A percentile compares a stretch with the other conserved stretches of the same genome.
phyloP scores from a whole-genome alignment of 352 stramenopile species.

The Nothophytophthora sp. region DNA sequence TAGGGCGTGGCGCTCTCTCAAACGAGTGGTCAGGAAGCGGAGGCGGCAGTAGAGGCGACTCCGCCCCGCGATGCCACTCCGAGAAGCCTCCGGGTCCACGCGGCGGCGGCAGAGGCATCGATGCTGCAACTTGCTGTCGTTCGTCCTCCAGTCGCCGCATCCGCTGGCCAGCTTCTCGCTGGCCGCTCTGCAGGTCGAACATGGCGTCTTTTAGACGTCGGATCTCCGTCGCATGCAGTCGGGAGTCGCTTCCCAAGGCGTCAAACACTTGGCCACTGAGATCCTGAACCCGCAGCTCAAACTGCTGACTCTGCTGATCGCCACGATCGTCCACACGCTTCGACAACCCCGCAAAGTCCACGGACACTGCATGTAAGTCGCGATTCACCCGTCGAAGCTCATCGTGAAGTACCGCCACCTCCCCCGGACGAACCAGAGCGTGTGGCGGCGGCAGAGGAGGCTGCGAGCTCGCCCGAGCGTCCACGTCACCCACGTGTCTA shows the following conservation, averaged over 20 bases:
- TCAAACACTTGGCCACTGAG: slow-evolving; percentile 44
- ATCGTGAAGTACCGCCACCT: slow-evolving; percentile 19
- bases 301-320: slow-evolving; percentile 27
- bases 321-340: slow-evolving; percentile 20
- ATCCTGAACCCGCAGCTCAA: slow-evolving; percentile 30
- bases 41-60: slow-evolving; percentile 1
- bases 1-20: slow-evolving; percentile 24
- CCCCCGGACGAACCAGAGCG: slow-evolving; percentile 21
- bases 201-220: slow-evolving; percentile 46
- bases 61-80: slow-evolving; percentile 6
- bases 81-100: slow-evolving; percentile 8
- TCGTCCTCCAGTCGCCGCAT: slow-evolving; percentile 29
- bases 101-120: slow-evolving; percentile 8
- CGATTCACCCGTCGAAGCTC: slow-evolving; percentile 21
- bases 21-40: slow-evolving; percentile 1
- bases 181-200: slow-evolving; percentile 42
- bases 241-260: slow-evolving; percentile 40
- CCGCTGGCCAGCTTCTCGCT: slow-evolving; percentile 30
- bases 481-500: slow-evolving; percentile 2
- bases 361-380: slow-evolving; percentile 24
- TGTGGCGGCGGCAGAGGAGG: neutral
- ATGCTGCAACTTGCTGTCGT: slow-evolving; percentile 14
- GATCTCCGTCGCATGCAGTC: slow-evolving; percentile 46
- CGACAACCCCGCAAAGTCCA: slow-evolving; percentile 35
- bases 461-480: no score